Evolutionary conservation across 2,329 filamentous ascomycete genomes (phyloP), one percentile per base, ranked within the genome.

Genomic region (Knufia petricola): DNA sequence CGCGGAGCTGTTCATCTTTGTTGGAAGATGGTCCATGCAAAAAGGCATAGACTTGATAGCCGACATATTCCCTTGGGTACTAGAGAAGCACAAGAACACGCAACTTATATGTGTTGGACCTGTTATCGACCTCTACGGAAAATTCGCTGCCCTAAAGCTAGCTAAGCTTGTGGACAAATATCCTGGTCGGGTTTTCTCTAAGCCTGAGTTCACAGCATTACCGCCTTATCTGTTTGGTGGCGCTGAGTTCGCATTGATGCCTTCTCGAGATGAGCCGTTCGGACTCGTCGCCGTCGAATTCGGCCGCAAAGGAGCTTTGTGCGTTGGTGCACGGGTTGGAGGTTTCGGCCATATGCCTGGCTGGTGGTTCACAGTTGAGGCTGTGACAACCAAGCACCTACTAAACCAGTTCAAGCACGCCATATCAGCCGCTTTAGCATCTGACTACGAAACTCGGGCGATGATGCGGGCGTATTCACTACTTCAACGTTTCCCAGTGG

Each of bases 361-460:
- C 20, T 83, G 79, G 75, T 84, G 80, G 80, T 84, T 77, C 61
- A 82, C 79, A 0, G 76, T 84, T 49, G 81, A 84, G 61, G 81
- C 78, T 0, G 79, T 73, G 4, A 77, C 76, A 1, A 80, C 79
- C 0, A 72, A 72, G 38, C 80, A 84, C 65, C 64, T 82, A 36
- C 67, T 82, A 47, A 74, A 77, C 38, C 81, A 84, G 59, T 83
- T 84, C 67, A 79, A 77, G 61, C 69, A 72, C 54, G 77, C 80
- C 10, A 82, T 84, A 52, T 66, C 75, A 15, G 72, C 71, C 44
- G 81, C 80, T 1, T 62, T 84, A 48, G 74, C 69, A 46, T 81
- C 78, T 1, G 76, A 76, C 54, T 63, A 64, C 13, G 68, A 76
- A 31, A 74, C 73, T 20, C 68, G 80, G 46, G 75, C 75, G 1